Conservation (phyloP, 192 early-diverging fungal genomes). For the Entophlyctis luteolus region DNA sequence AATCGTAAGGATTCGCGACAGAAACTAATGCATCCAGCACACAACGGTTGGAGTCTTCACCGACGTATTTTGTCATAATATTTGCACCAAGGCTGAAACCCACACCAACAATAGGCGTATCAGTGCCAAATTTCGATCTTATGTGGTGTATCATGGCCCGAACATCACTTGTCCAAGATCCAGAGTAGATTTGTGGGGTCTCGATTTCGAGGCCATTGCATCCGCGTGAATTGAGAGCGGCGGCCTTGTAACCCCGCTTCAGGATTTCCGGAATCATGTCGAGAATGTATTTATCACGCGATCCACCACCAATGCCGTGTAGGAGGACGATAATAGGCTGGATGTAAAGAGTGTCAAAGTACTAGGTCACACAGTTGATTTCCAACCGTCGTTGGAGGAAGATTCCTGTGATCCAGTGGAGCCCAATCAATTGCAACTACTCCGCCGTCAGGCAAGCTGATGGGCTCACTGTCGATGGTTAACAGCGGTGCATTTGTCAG, state of each 20-base stretch:
- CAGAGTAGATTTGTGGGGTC: conserved; percentile 78
- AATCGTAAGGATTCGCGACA: conserved; percentile 85
- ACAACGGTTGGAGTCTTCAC: conserved; percentile 75
- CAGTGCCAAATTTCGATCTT: conserved; percentile 54
- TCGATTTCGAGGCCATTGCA: conserved; percentile 77
- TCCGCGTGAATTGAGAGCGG: conserved; percentile 88
- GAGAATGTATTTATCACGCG: conserved; percentile 84
- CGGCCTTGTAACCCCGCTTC: conserved; percentile 55
- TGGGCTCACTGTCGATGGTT: not conserved
- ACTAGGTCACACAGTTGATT: too few species aligned
- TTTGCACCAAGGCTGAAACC: conserved; percentile 94
- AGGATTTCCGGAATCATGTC: conserved; percentile 51
- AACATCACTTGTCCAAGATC: conserved; percentile 76
- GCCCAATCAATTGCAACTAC: conserved; percentile 11
- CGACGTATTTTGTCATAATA: conserved; percentile 83
- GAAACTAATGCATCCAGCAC: conserved; percentile 72
- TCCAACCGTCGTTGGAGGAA: conserved; percentile 33
- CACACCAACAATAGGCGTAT: conserved; percentile 70
- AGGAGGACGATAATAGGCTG: conserved; percentile 73
- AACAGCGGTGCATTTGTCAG: not conserved
- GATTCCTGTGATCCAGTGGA: conserved; percentile 40
- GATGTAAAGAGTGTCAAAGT: too few species aligned
- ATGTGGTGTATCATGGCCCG: conserved; percentile 29
- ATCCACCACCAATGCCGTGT: conserved; percentile 91
- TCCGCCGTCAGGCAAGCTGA: not conserved